Percentiles rank a stretch among this genome's conserved stretches.
These are phyloP conservation scores for Arthrocladium fulminans DNA, from an alignment of 2,329 filamentous ascomycete species.

Conservation along the genomic window DNA sequence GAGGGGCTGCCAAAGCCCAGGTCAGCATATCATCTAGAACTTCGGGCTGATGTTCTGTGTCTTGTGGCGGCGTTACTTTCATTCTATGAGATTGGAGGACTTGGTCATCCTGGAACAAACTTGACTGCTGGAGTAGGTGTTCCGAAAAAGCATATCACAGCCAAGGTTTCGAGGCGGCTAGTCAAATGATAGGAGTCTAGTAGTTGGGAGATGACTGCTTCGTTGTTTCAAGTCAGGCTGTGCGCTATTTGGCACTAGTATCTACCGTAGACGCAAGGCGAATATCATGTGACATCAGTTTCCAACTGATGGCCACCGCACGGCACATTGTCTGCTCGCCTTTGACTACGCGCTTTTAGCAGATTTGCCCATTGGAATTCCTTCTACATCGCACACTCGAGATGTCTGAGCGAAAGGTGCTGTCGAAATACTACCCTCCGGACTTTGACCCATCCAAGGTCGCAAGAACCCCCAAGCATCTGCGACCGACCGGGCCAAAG, in stretches of 20 bases:
- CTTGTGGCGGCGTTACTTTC: constrained; percentile 45
- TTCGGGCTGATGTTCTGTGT: constrained; percentile 43
- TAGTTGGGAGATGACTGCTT: neutral
- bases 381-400: constrained; percentile 15
- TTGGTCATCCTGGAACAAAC: constrained; percentile 39
- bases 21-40: constrained; percentile 31
- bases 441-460: constrained; percentile 88
- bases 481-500: constrained; percentile 59
- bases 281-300: too few species aligned
- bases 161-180: constrained; percentile 41
- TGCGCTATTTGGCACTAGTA: too few species aligned
- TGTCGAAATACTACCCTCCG: constrained; percentile 53
- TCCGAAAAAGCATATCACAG: constrained; percentile 45
- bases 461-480: constrained; percentile 52
- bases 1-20: constrained; percentile 26
- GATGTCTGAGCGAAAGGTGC: constrained; percentile 83
- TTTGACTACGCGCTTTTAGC: too few species aligned
- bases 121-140: constrained; percentile 43
- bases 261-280: too few species aligned
- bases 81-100: constrained; percentile 48
- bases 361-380: neutral
- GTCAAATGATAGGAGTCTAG: neutral
- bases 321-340: too few species aligned
- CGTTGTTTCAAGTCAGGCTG: too few species aligned
- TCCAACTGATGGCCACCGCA: too few species aligned